These are phyloP conservation scores for Hymenoscyphus salicellus DNA, from an alignment of 2,329 filamentous ascomycete genomes.

Conservation along the genomic window DNA sequence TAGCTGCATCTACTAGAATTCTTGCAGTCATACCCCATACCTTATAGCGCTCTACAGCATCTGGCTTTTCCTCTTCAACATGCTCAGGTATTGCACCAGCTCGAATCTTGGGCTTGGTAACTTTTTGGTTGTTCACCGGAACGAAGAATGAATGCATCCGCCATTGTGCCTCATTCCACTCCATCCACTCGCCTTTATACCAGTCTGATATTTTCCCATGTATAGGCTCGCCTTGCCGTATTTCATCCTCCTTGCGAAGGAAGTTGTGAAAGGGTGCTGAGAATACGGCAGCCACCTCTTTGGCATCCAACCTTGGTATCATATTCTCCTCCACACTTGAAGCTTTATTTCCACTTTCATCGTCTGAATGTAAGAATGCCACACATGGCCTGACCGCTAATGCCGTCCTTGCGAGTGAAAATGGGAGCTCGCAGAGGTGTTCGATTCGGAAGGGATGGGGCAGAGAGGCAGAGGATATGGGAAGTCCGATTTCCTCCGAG, in stretches of 20 bases:
- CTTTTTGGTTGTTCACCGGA: slow-evolving; percentile 67
- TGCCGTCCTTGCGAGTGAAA: slow-evolving; percentile 69
- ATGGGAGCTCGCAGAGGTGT: slow-evolving; percentile 80
- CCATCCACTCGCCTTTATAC: slow-evolving; percentile 82
- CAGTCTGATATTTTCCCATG: slow-evolving; percentile 49
- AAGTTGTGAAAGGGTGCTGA: slow-evolving; percentile 87
- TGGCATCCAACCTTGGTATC: slow-evolving; percentile 78
- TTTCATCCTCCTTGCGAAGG: slow-evolving; percentile 59
- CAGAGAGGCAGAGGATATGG: slow-evolving; percentile 64
- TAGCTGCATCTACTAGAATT: slow-evolving; percentile 83
- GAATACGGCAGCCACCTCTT: slow-evolving; percentile 92
- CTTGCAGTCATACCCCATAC: slow-evolving; percentile 95
- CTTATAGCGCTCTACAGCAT: slow-evolving; percentile 60
- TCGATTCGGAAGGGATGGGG: slow-evolving; percentile 79
- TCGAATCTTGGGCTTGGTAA: slow-evolving; percentile 54
- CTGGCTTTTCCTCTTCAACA: slow-evolving; percentile 47
- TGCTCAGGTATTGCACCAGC: slow-evolving; percentile 42
- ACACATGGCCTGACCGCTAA: slow-evolving; percentile 74
- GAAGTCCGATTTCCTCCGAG: slow-evolving; percentile 88
- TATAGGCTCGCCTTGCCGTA: slow-evolving; percentile 35
- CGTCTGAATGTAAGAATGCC: slow-evolving; percentile 68
- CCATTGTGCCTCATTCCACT: slow-evolving; percentile 79
- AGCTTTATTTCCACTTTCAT: slow-evolving; percentile 32
- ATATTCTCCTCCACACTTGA: slow-evolving; percentile 64
- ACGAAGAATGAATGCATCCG: slow-evolving; percentile 89